Base-by-base conservation (phyloP, 2,329 filamentous ascomycete species). In the Colletotrichum melonis region DNA sequence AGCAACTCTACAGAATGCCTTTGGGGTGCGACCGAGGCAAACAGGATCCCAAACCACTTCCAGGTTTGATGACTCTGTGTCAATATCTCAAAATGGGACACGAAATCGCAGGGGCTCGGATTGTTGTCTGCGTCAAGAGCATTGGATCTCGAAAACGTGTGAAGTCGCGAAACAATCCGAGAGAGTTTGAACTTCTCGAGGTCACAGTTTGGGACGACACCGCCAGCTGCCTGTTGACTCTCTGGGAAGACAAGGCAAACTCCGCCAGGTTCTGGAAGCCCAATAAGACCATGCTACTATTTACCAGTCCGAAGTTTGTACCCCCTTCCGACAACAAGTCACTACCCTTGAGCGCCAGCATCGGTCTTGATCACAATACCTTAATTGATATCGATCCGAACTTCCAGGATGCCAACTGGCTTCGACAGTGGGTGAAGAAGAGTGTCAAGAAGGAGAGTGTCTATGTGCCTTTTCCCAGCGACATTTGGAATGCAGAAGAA, bases 171-270 rank as follows among this genome's bases (percentile, higher is more conserved):
- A 35, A 52, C 24, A 24, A 49, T 19, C 24, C 30, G 12, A 68
- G 55, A 28, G 63, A 67, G 28, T 26, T 38, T 4, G 83, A 88
- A 35, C 81, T 89, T 14, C 77, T 87, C 30, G 87, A 88, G 58
- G 79, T 92, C 4, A 81, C 83, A 5, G 80, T 92, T 11, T 90
- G 90, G 76, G 90, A 92, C 77, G 86, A 91, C 76, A 91, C 89
- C 0, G 85, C 84, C 1, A 85, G 86, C 72, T 86, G 86, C 5
- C 81, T 83, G 2, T 80, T 92, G n/a, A 89, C 85, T 19, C 80
- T 91, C 5, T 92, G 89, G 86, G 85, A 85, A 46, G 83, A 86
- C n/a, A 81, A 87, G 58, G 83, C 86, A 63, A 77, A 80, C 38
- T 87, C 86, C 0, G 83, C 84, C 2, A 79, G 82, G 6, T 67